phyloP scores from a whole-genome alignment of 768 basidiomycete species.

The Pulveroboletus sp. region DNA sequence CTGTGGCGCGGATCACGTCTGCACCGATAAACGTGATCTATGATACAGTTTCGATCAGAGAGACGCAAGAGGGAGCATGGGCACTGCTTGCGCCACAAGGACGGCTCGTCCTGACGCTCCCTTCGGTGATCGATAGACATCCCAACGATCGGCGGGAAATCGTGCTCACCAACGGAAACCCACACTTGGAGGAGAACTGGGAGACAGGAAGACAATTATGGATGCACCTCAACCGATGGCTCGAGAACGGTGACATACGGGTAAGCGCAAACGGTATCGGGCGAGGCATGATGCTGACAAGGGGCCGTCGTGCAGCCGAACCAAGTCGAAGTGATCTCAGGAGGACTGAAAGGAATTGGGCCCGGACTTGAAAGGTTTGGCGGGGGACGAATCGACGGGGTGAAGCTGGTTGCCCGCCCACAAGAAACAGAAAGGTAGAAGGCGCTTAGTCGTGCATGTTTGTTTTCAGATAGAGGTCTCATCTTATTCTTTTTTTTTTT shows the following conservation, averaged over 20 bases:
- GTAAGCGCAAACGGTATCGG: slow-evolving; percentile 13
- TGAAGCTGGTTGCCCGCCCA: slow-evolving; percentile 42
- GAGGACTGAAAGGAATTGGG: slow-evolving; percentile 40
- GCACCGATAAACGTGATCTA: slow-evolving; percentile 33
- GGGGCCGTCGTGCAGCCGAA: slow-evolving; percentile 34
- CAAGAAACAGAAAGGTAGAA: slow-evolving; percentile 40
- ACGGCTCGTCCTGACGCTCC: slow-evolving; percentile 31
- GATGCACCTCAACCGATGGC: slow-evolving; percentile 23
- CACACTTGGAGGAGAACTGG: slow-evolving; percentile 32
- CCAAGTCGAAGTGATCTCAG: slow-evolving; percentile 36
- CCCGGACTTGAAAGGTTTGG: slow-evolving; percentile 40
- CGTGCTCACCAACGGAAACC: slow-evolving; percentile 31
- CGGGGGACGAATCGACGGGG: slow-evolving; percentile 38
- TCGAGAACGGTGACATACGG: slow-evolving; percentile 30
- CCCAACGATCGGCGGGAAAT: slow-evolving; percentile 26
- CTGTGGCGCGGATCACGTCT: slow-evolving; percentile 33
- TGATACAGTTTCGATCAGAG: slow-evolving; percentile 36
- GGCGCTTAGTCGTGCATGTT: slow-evolving; percentile 13
- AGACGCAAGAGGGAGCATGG: slow-evolving; percentile 37
- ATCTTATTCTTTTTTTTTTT: slow-evolving; percentile 15
- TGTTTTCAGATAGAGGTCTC: slow-evolving; percentile 22
- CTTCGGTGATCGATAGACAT: slow-evolving; percentile 28
- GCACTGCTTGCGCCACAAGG: slow-evolving; percentile 36
- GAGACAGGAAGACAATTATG: slow-evolving; percentile 31
- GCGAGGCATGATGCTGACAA: not conserved